Evolutionary conservation across 257 asterid genomes (phyloP), one percentile per base, ranked within the genome.

Genomic region (Echium plantagineum): DNA sequence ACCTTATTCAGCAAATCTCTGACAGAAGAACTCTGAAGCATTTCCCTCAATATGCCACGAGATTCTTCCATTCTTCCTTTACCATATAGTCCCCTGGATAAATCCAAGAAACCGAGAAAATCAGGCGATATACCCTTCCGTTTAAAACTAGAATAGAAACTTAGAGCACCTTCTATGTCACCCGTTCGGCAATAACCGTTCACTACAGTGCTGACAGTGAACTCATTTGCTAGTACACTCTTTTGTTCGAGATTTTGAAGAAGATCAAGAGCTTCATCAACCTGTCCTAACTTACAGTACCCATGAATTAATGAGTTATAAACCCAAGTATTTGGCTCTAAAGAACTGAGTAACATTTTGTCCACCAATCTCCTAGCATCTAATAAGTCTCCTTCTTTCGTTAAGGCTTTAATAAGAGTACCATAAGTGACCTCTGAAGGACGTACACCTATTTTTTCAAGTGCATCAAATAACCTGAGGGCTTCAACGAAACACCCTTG

Each of bases 11-110:
- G 74, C 70, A 81, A 77, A 75, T 75, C 78, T 66, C 75, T 60
- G 31, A 88, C 85, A 13, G 80, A 78, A 64, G 61, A 69, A 30
- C 68, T 69, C 59, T 71, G 85, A 71, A 91, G 90, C 98, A 91
- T 91, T 77, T 81, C 85, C 69, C 85, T 81, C 65, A 88, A 75
- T 69, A 91, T 74, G 69, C 79, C 74, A 59, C 83, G 78, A 61
- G 94, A 83, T 77, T 91, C 98, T 77, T 88, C 98, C 94, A 91
- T 85, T 72, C 98, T 85, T 69, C 98, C 98, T 75, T 86, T 91
- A 22, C 86, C 81, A 69, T 82, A 82, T 60, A 91, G 78, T 22
- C 97, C 95, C 51, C 87, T 77, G 21, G 89, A 57, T 42, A 89
- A 71, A 76, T 71, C 74, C 87, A 85, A 68, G 57, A 84, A 91